Conservation (phyloP, 768 basidiomycete species). For the Leccinum broughii region DNA sequence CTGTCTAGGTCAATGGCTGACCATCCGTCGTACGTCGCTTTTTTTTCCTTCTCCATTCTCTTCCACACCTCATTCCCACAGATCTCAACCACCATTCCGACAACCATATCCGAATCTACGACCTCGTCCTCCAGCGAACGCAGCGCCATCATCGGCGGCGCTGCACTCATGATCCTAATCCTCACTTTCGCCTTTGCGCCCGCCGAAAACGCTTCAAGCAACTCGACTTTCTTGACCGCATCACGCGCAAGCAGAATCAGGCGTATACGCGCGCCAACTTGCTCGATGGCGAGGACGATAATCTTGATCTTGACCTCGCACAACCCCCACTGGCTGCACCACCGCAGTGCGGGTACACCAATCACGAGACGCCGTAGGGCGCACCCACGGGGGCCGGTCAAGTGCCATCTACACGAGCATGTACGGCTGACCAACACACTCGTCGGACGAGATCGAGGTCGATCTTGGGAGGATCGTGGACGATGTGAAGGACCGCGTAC, state of each 20-base stretch:
- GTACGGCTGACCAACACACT: constrained; percentile 26
- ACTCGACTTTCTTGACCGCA: constrained; percentile 31
- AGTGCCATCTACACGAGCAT: constrained; percentile 15
- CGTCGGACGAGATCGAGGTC: constrained; percentile 13
- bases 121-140: constrained; percentile 23
- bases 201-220: constrained; percentile 39
- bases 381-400: constrained; percentile 22
- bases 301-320: background rate
- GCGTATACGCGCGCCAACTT: constrained; percentile 19
- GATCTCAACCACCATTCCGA: constrained; percentile 19
- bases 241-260: constrained; percentile 25
- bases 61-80: constrained; percentile 3
- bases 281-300: constrained; percentile 28
- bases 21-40: constrained; percentile 19
- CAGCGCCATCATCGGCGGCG: constrained; percentile 42
- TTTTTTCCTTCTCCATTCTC: background rate
- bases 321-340: constrained; percentile 2
- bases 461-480: constrained; percentile 16
- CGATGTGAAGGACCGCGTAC: constrained; percentile 45
- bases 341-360: constrained; percentile 10
- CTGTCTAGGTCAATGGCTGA: constrained; percentile 18
- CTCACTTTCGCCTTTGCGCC: constrained; percentile 38
- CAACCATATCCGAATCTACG: constrained; percentile 14
- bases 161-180: constrained; percentile 33
- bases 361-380: constrained; percentile 26